Evolutionary conservation across 192 early-diverging fungal genomes (phyloP), one percentile per base, ranked within the genome.

Genomic region (Umbelopsis vinacea): DNA sequence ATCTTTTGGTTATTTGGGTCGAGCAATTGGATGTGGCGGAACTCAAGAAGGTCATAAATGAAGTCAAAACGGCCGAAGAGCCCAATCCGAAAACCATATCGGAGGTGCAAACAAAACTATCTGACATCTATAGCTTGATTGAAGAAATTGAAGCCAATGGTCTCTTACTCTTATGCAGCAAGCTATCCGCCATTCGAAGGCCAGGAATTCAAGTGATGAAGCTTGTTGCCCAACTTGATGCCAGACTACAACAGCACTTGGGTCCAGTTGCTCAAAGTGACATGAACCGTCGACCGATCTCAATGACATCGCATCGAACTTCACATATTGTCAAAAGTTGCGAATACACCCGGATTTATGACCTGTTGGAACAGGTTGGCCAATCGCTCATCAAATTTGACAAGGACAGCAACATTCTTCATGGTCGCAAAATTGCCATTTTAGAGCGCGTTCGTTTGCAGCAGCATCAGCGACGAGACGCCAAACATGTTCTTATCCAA

Each of bases 141-240:
- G 88, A 90, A 60, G 90, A 90, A 50, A 88, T 92, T 11, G 95
- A 96, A 76, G 84, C 84, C 11, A 85, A 87, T 29, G 95, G 94
- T 0, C 72, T 96, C 21, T 73, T 93, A 8, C 92, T 89, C 60
- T 75, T 96, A 35, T 91, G 86, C 57, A 89, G 83, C 26, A 82
- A 79, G 21, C 80, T 80, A 8, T 78, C 86, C 37, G 47, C 71
- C 1, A 85, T 93, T 22, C 88, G 93, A 33, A 75, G 83, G 22
- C 78, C 81, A 17, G 93, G 89, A 17, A 82, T 92, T 21, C 73
- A 85, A 17, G 82, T 93, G 15, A 66, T 95, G 24, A 77, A 85
- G 40, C 53, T 86, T 12, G 83, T 84, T 5, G 78, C 83, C 9
- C 66, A 83, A 21, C 81, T 93, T 19, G 88, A 90, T 15, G 72